Evolutionary conservation across 2,329 filamentous ascomycete species (phyloP).

Genomic region (Tolypocladium ophioglossoides): DNA sequence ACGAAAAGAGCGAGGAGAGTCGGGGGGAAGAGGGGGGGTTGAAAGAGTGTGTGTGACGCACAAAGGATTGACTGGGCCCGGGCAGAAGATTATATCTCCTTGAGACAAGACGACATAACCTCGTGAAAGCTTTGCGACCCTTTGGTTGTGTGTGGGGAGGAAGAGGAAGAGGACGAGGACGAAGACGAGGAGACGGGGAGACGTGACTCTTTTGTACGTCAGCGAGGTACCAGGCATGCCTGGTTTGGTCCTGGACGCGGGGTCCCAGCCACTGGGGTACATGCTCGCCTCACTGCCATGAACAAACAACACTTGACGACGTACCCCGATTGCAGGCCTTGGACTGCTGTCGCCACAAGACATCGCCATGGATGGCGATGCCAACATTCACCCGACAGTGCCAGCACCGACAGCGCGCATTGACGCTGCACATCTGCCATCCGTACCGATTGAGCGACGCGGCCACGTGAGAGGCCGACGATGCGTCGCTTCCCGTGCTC

Average conservation of each 20-base stretch:
- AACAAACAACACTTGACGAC: not conserved
- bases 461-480: not conserved
- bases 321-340: not conserved
- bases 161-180: constrained; percentile 6
- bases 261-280: constrained; percentile 6
- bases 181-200: not conserved
- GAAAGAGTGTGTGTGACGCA: constrained; percentile 26
- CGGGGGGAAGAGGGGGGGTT: constrained; percentile 12
- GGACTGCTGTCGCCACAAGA: not conserved
- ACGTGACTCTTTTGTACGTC: constrained; percentile 3
- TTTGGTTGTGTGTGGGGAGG: constrained; percentile 41
- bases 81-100: constrained; percentile 37
- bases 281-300: not conserved
- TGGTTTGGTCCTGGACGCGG: not conserved
- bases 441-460: not conserved
- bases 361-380: not conserved
- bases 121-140: constrained; percentile 47
- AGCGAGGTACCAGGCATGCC: not conserved
- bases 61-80: constrained; percentile 40
- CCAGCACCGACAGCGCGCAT: not conserved
- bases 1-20: constrained; percentile 39
- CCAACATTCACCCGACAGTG: not conserved
- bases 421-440: not conserved
- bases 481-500: not conserved
- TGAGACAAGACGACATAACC: constrained; percentile 37